Evolutionary conservation across 164 flowering plant genomes (phyloP).

Genomic region (Vitis labrusca): DNA sequence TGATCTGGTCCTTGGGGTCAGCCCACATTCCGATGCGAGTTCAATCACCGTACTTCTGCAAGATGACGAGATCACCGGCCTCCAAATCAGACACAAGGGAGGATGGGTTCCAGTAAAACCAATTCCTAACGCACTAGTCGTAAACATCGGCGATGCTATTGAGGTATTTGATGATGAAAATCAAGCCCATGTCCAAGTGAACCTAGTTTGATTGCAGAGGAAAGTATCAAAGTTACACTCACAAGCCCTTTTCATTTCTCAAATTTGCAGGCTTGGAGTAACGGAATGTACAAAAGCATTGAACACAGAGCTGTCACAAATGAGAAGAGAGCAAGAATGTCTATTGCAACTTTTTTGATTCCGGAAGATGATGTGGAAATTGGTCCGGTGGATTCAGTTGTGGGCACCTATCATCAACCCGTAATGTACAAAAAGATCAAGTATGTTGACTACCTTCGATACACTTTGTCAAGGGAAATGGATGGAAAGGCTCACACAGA

Average conservation of each 20-base stretch:
- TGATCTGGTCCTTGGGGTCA: conserved; percentile 27
- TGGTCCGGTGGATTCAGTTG: conserved; percentile 18
- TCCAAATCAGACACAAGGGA: conserved; percentile 28
- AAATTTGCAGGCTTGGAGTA: conserved; percentile 20
- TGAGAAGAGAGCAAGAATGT: conserved; percentile 25
- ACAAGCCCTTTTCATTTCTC: no score
- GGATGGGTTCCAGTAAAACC: conserved; percentile 26
- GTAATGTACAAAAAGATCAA: conserved; percentile 18
- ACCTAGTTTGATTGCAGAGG: no score
- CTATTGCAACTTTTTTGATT: conserved; percentile 23
- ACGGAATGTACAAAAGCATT: conserved; percentile 24
- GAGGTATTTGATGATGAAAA: neutral
- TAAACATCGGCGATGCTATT: conserved; percentile 4
- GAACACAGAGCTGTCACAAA: conserved; percentile 33
- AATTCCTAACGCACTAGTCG: conserved; percentile 29
- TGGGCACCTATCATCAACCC: neutral
- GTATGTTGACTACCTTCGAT: conserved; percentile 16
- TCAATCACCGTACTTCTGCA: conserved; percentile 30
- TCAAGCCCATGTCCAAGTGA: neutral
- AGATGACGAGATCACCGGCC: conserved; percentile 25
- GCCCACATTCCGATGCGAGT: conserved; percentile 33
- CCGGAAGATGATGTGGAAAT: conserved; percentile 22
- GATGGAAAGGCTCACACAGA: conserved; percentile 23
- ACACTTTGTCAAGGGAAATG: conserved; percentile 19
- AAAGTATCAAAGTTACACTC: no score